phyloP scores from a whole-genome alignment of 2,329 filamentous ascomycete species.

The Stemphylium lycopersici region DNA sequence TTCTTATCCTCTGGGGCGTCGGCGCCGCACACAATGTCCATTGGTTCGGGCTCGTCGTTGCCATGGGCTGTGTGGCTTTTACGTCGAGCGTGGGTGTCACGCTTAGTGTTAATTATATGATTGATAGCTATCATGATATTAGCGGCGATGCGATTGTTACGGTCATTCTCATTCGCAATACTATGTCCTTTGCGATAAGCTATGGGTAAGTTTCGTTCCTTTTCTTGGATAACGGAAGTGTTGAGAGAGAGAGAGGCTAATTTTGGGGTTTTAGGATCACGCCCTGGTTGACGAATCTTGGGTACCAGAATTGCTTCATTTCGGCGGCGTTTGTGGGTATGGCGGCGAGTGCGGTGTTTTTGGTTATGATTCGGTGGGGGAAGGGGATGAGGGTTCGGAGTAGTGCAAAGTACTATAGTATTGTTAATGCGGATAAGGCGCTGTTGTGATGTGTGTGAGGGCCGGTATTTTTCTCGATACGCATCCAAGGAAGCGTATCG shows the following conservation, averaged over 20 bases:
- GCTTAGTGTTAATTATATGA: constrained; percentile 54
- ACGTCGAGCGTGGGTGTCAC: constrained; percentile 49
- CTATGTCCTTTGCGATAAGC: constrained; percentile 57
- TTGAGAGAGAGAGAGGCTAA: not conserved
- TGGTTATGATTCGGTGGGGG: constrained; percentile 58
- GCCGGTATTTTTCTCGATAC: too few relatives aligned
- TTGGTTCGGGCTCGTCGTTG: constrained; percentile 58
- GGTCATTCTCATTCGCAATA: constrained; percentile 58
- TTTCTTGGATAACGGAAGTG: too few relatives aligned
- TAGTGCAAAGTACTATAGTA: constrained; percentile 45
- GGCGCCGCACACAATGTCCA: constrained; percentile 58
- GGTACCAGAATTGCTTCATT: constrained; percentile 53
- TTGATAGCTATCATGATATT: constrained; percentile 58
- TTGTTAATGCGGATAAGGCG: constrained; percentile 23
- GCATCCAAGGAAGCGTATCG: too few relatives aligned
- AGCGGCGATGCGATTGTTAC: constrained; percentile 58
- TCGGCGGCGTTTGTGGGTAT: constrained; percentile 52
- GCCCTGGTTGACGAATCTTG: constrained; percentile 53
- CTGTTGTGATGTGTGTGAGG: not conserved
- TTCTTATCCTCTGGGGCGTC: constrained; percentile 59
- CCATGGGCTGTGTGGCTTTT: constrained; percentile 49
- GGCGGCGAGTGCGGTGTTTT: constrained; percentile 47
- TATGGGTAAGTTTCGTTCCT: constrained; percentile 50
- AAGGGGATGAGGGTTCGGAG: constrained; percentile 44
- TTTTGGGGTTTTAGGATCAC: constrained; percentile 39